Percentiles rank a stretch among this genome's conserved stretches.
phyloP scores from a whole-genome alignment of 1,284 basidiomycete species.

The Malassezia brasiliensis region DNA sequence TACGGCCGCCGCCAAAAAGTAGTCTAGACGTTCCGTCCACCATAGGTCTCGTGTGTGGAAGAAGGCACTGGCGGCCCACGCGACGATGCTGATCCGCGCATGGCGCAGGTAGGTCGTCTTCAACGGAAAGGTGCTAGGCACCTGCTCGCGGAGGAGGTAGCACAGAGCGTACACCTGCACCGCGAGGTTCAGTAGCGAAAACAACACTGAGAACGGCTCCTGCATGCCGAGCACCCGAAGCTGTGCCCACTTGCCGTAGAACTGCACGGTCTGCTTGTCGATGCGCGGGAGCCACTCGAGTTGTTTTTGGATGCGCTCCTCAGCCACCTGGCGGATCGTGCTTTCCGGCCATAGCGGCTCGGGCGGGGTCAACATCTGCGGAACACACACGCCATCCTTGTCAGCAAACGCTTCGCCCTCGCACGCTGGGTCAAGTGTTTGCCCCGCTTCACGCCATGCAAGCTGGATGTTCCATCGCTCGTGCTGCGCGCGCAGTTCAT shows the following conservation, averaged over 20 bases:
- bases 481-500: background rate
- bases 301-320: conserved; percentile 17
- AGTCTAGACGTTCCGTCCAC: conserved; percentile 80
- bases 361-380: background rate
- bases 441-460: background rate
- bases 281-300: conserved; percentile 27
- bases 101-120: conserved; percentile 61
- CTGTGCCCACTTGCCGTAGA: conserved; percentile 70
- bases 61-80: conserved; percentile 83
- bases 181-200: conserved; percentile 76
- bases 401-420: conserved; percentile 2
- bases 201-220: conserved; percentile 83
- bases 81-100: conserved; percentile 68
- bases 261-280: conserved; percentile 46
- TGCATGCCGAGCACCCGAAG: conserved; percentile 62
- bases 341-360: conserved; percentile 2
- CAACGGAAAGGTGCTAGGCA: conserved; percentile 52
- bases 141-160: conserved; percentile 19
- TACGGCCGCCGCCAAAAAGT: conserved; percentile 78
- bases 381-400: conserved; percentile 4
- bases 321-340: background rate
- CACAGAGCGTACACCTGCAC: conserved; percentile 31
- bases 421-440: background rate
- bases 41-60: conserved; percentile 85
- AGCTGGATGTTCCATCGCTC: conserved; percentile 11